Evolutionary conservation across 1,284 basidiomycete genomes (phyloP).

Genomic region (Cutaneotrichosporon cutaneum): DNA sequence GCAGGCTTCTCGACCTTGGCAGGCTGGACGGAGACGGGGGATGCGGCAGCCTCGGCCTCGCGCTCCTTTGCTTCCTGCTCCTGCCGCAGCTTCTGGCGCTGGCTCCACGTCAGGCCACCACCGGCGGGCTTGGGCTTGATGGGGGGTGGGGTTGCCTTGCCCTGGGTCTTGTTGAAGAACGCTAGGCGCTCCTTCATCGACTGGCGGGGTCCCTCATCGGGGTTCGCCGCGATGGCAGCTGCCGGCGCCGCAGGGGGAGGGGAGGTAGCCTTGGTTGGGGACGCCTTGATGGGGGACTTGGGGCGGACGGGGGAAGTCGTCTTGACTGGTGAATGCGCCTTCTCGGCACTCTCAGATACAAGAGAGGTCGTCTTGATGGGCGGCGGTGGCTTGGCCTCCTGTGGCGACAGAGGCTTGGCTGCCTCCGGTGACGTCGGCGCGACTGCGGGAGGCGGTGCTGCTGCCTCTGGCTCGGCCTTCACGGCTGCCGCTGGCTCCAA

Average conservation of each 20-base stretch:
- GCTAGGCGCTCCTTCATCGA: conserved; percentile 54
- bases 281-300: conserved; percentile 2
- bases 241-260: conserved; percentile 2
- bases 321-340: not conserved
- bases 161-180: conserved; percentile 49
- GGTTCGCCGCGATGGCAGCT: conserved; percentile 12
- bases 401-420: not conserved
- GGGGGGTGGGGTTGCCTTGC: conserved; percentile 56
- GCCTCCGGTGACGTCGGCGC: not conserved
- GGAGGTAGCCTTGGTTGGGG: not conserved
- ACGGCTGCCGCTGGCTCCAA: not conserved
- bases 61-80: conserved; percentile 50
- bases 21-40: conserved; percentile 5
- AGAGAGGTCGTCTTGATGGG: not conserved
- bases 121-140: conserved; percentile 62
- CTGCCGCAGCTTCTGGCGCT: conserved; percentile 51
- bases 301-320: not conserved
- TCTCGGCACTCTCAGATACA: not conserved
- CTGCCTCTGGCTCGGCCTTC: not conserved
- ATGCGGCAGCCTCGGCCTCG: conserved; percentile 20
- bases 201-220: conserved; percentile 30
- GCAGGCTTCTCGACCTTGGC: conserved; percentile 2
- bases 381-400: not conserved
- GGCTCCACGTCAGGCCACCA: conserved; percentile 58
- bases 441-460: conserved; percentile 1